These are phyloP conservation scores for Penicillium sclerotiorum DNA, from an alignment of 2,329 filamentous ascomycete species.

Conservation along the genomic window DNA sequence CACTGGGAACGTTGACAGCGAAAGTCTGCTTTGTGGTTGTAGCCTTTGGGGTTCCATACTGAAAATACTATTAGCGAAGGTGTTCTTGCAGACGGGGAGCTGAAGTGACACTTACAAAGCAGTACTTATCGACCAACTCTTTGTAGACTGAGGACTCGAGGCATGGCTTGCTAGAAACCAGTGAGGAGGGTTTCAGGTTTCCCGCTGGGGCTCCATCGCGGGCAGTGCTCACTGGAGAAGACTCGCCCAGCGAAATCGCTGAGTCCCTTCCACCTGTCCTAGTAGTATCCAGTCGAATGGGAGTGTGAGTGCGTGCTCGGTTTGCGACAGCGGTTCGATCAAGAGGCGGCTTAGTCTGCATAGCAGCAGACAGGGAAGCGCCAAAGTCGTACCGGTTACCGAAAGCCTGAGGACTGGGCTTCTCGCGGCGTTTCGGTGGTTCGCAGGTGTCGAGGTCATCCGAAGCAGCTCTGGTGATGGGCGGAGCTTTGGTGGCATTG, in stretches of 20 bases:
- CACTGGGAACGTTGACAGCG: slow-evolving; percentile 14
- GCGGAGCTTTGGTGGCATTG: slow-evolving; percentile 66
- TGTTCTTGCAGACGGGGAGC: no score
- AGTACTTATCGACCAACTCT: slow-evolving; percentile 98
- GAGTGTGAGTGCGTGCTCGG: slow-evolving; percentile 56
- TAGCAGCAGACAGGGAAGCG: slow-evolving; percentile 83
- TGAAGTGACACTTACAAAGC: slow-evolving; percentile 81
- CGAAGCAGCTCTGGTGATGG: slow-evolving; percentile 74
- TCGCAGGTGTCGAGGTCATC: slow-evolving; percentile 64
- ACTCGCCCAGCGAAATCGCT: slow-evolving; percentile 17
- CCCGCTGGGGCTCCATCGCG: slow-evolving; percentile 17
- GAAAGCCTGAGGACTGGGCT: slow-evolving; percentile 70
- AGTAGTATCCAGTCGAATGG: slow-evolving; percentile 7
- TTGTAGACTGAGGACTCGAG: slow-evolving; percentile 90
- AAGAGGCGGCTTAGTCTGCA: slow-evolving; percentile 67
- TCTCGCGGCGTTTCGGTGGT: slow-evolving; percentile 48
- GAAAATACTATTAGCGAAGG: no score
- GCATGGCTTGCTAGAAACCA: slow-evolving; percentile 64
- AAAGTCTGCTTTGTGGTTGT: slow-evolving; percentile 25
- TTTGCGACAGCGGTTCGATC: slow-evolving; percentile 61
- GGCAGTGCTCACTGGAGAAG: slow-evolving; percentile 22
- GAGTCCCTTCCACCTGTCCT: slow-evolving; percentile 16
- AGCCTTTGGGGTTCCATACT: slow-evolving; percentile 56
- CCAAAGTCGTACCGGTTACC: slow-evolving; percentile 95
- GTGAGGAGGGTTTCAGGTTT: slow-evolving; percentile 54